These are phyloP conservation scores for Nepenthes mirabilis DNA, from an alignment of 148 eudicot genomes.

Conservation along the genomic window DNA sequence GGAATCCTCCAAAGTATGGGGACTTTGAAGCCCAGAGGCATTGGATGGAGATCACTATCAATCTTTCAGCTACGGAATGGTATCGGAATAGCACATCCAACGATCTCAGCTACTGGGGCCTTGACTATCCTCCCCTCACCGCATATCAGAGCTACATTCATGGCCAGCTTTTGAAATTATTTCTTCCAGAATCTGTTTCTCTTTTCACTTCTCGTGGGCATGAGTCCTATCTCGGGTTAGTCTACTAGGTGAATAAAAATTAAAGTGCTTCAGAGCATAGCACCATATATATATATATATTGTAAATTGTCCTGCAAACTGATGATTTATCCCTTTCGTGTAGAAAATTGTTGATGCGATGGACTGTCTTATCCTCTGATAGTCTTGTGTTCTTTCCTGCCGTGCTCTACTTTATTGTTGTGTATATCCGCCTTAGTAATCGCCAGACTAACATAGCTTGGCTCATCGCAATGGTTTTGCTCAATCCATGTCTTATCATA, in stretches of 20 bases:
- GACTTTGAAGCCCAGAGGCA: constrained; percentile 98
- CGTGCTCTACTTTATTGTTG: constrained; percentile 41
- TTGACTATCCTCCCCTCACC: constrained; percentile 94
- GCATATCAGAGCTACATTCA: constrained; percentile 92
- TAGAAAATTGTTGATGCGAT: constrained; percentile 95
- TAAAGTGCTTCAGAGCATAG: neutral
- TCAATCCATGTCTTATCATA: constrained; percentile 70
- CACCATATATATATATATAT: neutral
- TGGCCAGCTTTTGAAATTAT: constrained; percentile 46
- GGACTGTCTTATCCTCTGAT: constrained; percentile 81
- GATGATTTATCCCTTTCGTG: constrained; percentile 16
- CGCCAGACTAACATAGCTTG: constrained; percentile 41
- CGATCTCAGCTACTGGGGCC: constrained; percentile 88
- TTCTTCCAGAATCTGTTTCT: constrained; percentile 65
- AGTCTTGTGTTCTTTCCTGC: constrained; percentile 70
- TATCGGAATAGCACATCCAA: constrained; percentile 66
- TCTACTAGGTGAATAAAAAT: constrained; percentile 1
- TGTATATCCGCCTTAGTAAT: constrained; percentile 23
- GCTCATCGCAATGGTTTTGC: constrained; percentile 58
- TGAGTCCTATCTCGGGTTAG: constrained; percentile 85
- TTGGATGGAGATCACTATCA: constrained; percentile 95
- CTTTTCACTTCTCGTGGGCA: constrained; percentile 73
- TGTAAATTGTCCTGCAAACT: constrained; percentile 2
- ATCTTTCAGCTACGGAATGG: constrained; percentile 73
- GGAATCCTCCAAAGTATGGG: constrained; percentile 75